phyloP scores from a whole-genome alignment of 768 basidiomycete genomes.

The Boletales sp. region DNA sequence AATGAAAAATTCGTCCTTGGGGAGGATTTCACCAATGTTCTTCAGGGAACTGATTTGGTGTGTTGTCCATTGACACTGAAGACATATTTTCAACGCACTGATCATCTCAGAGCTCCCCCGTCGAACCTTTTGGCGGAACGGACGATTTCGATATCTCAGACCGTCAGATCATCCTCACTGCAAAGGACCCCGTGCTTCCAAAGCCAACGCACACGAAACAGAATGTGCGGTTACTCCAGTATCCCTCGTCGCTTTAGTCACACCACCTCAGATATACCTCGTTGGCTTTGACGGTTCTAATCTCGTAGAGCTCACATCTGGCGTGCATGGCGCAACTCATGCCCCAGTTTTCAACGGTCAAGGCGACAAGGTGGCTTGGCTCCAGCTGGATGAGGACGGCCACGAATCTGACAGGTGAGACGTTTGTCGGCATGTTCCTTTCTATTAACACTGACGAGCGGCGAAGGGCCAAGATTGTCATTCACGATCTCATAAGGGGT shows the following conservation, averaged over 20 bases:
- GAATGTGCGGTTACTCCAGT: conserved; percentile 45
- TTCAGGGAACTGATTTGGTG: conserved; percentile 71
- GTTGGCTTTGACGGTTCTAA: conserved; percentile 53
- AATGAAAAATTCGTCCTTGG: conserved; percentile 51
- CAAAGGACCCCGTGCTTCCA: conserved; percentile 77
- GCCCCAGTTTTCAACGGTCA: conserved; percentile 64
- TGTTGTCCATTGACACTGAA: conserved; percentile 14
- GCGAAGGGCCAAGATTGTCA: conserved; percentile 66
- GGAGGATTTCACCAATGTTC: conserved; percentile 50
- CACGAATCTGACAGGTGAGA: conserved; percentile 80
- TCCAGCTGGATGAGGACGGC: conserved; percentile 83
- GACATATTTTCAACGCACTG: background rate
- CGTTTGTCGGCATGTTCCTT: background rate
- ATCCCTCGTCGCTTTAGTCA: background rate
- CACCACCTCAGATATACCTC: conserved; percentile 57
- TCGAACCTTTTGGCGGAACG: conserved; percentile 84
- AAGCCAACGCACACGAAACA: conserved; percentile 87
- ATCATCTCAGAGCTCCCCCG: conserved; percentile 54
- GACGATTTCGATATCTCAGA: conserved; percentile 77
- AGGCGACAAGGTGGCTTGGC: conserved; percentile 79
- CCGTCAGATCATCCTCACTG: conserved; percentile 72
- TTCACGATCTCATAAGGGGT: conserved; percentile 69
- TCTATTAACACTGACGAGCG: background rate
- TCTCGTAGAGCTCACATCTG: conserved; percentile 72
- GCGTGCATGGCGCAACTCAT: conserved; percentile 79